Base-by-base conservation (phyloP, 2,329 filamentous ascomycete species). In the Kalmusia sp. region DNA sequence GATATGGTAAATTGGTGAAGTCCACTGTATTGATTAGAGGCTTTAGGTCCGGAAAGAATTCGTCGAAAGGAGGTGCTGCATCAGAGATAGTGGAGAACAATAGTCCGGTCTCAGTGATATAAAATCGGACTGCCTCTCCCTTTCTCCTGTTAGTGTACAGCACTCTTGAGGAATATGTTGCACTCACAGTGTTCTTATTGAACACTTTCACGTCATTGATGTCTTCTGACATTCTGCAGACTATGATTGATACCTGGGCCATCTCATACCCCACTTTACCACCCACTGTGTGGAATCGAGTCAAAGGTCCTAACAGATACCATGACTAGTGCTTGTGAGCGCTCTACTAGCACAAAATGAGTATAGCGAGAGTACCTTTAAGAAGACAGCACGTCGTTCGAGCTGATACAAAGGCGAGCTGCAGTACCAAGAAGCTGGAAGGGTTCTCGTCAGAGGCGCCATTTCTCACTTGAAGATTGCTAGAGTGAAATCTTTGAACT, bases 341-440 rank as follows among this genome's bases (percentile, higher is more conserved):
- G 6, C 11, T 19, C 9, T 12, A 51, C 7, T 17, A 17, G n/a
- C 8, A 9, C 15, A 4, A 4, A 4, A 8, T 37, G 33, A 17
- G 33, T 17, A 17, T 9, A 11, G 4, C 33, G 4, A 37, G 15
- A 15, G 9, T 61, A 77, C 78, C 63, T 81, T 82, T 39, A 79
- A 50, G 58, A 82, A 82, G 8, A 83, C 78, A 5, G 79, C 79
- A 44, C 77, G 70, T 39, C 78, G 71, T 63, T 82, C 80, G 47
- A 83, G 72, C 40, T 81, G 76, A 65, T 82, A 82, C 8, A 83
- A 69, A 14, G 79, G 71, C 28, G 67, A 59, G 52, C 77, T 82
- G 59, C 76, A 76, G 54, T 82, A 83, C 80, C 80, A 82, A 1
- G 80, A 82, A 11, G 80, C 80, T n/a, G 80, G 80, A 33, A 83